Base-by-base conservation (phyloP, 2,329 filamentous ascomycete genomes). In the Cordyceps farinosa region DNA sequence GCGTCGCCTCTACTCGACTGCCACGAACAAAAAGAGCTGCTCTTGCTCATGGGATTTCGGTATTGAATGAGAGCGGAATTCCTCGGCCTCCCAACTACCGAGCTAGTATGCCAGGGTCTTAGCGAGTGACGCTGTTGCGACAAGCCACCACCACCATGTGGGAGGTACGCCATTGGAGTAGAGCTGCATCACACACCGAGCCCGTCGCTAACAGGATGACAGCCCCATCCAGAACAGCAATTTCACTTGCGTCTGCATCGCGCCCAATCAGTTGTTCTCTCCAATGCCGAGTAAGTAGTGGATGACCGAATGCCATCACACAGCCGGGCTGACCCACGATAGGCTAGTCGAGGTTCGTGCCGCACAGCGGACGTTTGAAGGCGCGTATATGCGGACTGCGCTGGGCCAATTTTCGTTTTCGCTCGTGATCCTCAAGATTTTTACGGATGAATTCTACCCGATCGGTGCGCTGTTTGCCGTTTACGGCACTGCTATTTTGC, bases 401-500 rank as follows among this genome's bases (percentile, higher is more conserved):
- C 86, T 99, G 27, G 91, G 91, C 3, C 93, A 98, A 72, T 98
- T 98, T 80, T 94, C 90, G 63, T 98, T 99, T 76, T 89, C 94
- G 27, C 87, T 99, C 56, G 88, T 99, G 66, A 91, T 99, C 59
- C 86, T 97, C 69, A 95, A 93, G 79, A 94, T 97, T 75, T 97
- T 97, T 79, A 96, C 91, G 0, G 85, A 88, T 59, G 95, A 98
- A 73, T 98, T 99, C 80, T 98, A 98, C 78, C 87, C 90, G 69
- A 97, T 97, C 66, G 95, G 95, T n/a, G 95, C 95, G 7, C 82
- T 99, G 38, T 97, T 97, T 74, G 93, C 95, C 50, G 88, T 92
- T 55, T 98, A 98, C 72, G 95, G 94, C 13, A 87, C 89, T 3
- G 91, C 91, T 7, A 85, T 99, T 54, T 80, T 98, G 72, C 81